These are phyloP conservation scores for Penicillium pancosmium DNA, from an alignment of 495 filamentous ascomycete species.

Conservation along the genomic window DNA sequence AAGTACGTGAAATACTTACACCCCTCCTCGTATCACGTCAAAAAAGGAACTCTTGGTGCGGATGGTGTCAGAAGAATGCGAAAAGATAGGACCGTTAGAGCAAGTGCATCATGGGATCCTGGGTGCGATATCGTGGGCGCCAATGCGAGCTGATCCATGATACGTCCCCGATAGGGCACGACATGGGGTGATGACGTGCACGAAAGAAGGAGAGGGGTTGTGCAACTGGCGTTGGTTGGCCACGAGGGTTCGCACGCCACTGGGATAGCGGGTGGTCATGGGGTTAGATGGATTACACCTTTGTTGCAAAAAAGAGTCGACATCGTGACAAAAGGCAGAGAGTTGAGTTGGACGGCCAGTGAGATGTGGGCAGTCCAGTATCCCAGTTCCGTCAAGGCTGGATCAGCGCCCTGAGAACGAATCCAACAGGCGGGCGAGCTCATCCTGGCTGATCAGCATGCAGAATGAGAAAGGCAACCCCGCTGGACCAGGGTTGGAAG, in stretches of 20 bases:
- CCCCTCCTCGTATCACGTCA: background rate
- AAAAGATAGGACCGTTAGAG: background rate
- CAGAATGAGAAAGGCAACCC: slow-evolving; percentile 9
- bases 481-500: slow-evolving; percentile 6
- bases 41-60: background rate
- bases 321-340: background rate
- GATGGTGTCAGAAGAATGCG: background rate
- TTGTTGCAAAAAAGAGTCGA: background rate
- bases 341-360: background rate
- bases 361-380: slow-evolving; percentile 1
- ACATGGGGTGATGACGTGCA: slow-evolving; percentile 11
- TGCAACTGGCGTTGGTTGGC: slow-evolving; percentile 24
- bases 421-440: slow-evolving; percentile 9
- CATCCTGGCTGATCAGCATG: slow-evolving; percentile 15
- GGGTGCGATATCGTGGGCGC: slow-evolving; percentile 2
- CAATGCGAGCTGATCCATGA: slow-evolving; percentile 12
- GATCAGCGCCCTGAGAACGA: slow-evolving; percentile 17
- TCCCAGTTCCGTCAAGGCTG: slow-evolving; percentile 4
- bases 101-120: slow-evolving; percentile 3
- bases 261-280: slow-evolving; percentile 29
- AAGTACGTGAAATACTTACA: background rate
- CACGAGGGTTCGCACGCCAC: slow-evolving; percentile 31
- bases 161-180: slow-evolving; percentile 20
- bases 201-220: slow-evolving; percentile 13
- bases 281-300: slow-evolving; percentile 4